Evolutionary conservation across 371 early-diverging fungal genomes (phyloP), one percentile per base, ranked within the genome.

Genomic region (Rhizopus sp.): DNA sequence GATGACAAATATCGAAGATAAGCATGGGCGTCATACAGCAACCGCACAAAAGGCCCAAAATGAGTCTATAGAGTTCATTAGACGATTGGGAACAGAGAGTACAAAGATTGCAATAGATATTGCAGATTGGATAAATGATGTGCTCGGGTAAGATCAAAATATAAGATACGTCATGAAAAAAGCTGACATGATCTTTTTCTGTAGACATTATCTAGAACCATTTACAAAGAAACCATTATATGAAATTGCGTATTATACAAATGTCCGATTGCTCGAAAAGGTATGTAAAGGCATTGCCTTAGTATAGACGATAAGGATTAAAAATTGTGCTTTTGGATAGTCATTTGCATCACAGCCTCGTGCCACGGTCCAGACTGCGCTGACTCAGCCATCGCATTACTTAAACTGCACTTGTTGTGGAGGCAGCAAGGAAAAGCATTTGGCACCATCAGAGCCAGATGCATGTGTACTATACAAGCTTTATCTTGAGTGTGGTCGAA

Each of bases 401-500:
- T 74, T 94, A 4, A 70, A 81, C 34, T 93, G 94, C 66, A 62
- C 64, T 7, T 93, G 94, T 72, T 93, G 94, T 52, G 47, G 54
- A 0, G 57, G 55, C 34, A 64, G 62, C 5, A 62, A 62, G 8
- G 62, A 63, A 23, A 75, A 78, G 16, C 66, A 82, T 41, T 69
- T 90, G 17, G 30, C 70, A 34, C 75, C 86, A 1, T 78, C 85
- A n/a, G 83, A 89, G 59, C 83, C 86, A 38, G 97, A 97, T 71
- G 86, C 90, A 0, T 85, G 88, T 68, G 89, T 96, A 35, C 66
- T 89, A 4, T 97, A 97, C 69, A 83, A 88, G 49, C 78, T 97
- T 13, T 92, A 96, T 68, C 78, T 91, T 9, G 96, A 97, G 63
- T 93, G 93, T 64, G 96, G 96, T 3, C 81, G 91, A 55, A 68